These are phyloP conservation scores for Pterocarpus santalinus DNA, from an alignment of 306 rosid species.

Conservation along the genomic window DNA sequence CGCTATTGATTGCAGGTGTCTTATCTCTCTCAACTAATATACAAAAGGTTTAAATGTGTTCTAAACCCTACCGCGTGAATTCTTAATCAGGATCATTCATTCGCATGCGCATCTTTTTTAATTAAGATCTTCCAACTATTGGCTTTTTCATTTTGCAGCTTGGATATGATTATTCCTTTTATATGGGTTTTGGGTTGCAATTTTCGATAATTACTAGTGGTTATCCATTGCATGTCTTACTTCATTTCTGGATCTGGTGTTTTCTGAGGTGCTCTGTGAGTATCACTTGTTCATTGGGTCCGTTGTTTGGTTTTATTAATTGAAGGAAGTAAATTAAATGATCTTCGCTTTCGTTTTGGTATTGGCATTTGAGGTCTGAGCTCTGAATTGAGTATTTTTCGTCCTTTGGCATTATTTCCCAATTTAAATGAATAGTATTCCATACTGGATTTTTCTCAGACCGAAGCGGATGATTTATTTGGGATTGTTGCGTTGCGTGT, in stretches of 20 bases:
- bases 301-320: conserved; percentile 28
- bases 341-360: conserved; percentile 23
- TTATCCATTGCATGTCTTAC: conserved; percentile 64
- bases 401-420: conserved; percentile 18
- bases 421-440: conserved; percentile 4
- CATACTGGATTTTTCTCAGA: background rate
- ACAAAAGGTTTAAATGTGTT: background rate
- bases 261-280: conserved; percentile 31
- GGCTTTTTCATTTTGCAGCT: background rate
- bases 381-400: conserved; percentile 28
- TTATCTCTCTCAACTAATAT: background rate
- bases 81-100: background rate
- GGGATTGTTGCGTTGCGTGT: conserved; percentile 39
- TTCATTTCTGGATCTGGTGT: conserved; percentile 73
- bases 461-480: background rate
- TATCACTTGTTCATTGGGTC: conserved; percentile 39
- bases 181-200: conserved; percentile 5
- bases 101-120: background rate
- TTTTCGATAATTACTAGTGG: conserved; percentile 12
- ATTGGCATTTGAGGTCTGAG: conserved; percentile 22
- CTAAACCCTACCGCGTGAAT: conserved; percentile 14
- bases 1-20: background rate
- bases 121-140: conserved; percentile 2
- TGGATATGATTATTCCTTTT: conserved; percentile 14
- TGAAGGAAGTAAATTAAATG: background rate